Percentiles rank a stretch among this genome's conserved stretches.
Conservation (phyloP, 2,329 filamentous ascomycete genomes). For the Proliferodiscus dingleyae region DNA sequence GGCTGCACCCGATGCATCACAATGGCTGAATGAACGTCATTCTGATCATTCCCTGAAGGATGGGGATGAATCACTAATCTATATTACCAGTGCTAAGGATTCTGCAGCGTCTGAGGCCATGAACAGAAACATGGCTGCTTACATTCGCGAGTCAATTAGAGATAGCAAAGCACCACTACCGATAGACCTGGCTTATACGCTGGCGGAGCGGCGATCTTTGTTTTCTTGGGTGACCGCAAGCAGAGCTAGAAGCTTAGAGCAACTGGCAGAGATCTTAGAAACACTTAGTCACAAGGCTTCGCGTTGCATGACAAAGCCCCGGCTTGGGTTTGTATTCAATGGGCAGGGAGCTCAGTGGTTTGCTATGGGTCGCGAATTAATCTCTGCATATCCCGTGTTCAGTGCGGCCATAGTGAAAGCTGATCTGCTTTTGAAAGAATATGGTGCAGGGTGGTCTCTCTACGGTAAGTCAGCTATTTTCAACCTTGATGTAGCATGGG, state of each 20-base stretch:
- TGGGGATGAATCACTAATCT: neutral
- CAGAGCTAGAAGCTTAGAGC: too few species aligned
- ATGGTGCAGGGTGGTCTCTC: conserved; percentile 13
- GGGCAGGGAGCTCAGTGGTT: conserved; percentile 26
- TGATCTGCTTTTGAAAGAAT: conserved; percentile 8
- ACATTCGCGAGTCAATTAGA: neutral
- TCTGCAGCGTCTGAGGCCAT: neutral
- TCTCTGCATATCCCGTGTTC: conserved; percentile 10
- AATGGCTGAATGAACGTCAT: too few species aligned
- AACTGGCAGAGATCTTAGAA: too few species aligned
- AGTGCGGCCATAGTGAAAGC: conserved; percentile 1
- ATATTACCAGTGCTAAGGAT: neutral
- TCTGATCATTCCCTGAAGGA: neutral
- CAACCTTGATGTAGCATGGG: too few species aligned
- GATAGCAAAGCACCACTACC: neutral
- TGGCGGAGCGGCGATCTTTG: conserved; percentile 14
- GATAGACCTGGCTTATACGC: conserved; percentile 14
- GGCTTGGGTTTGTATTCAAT: conserved; percentile 20
- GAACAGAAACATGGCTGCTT: neutral
- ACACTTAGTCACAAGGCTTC: too few species aligned
- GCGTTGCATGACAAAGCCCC: too few species aligned
- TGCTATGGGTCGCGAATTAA: conserved; percentile 16
- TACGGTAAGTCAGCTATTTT: too few species aligned
- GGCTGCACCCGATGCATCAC: too few species aligned
- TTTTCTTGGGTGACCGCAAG: conserved; percentile 7